These are phyloP conservation scores for Trametes villosa DNA, from an alignment of 768 basidiomycete genomes.

Conservation along the genomic window DNA sequence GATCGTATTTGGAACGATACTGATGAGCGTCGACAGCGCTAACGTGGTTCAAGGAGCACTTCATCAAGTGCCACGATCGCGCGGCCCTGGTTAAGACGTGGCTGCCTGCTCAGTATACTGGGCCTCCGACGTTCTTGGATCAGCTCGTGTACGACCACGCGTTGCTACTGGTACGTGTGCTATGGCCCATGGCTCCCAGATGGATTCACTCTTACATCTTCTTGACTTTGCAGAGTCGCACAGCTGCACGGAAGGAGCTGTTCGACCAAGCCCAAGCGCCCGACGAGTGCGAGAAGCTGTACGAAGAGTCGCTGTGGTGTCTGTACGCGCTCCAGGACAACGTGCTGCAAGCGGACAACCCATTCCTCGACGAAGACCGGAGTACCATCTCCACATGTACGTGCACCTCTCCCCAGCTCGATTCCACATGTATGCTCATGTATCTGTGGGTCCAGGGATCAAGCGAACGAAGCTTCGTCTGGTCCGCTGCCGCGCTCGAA, in stretches of 20 bases:
- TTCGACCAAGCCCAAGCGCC: slow-evolving; percentile 75
- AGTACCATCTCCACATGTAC: slow-evolving; percentile 77
- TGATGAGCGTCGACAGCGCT: slow-evolving; percentile 51
- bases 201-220: not conserved
- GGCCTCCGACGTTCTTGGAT: slow-evolving; percentile 84
- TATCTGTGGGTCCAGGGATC: slow-evolving; percentile 58
- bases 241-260: slow-evolving; percentile 89
- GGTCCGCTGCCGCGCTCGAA: slow-evolving; percentile 74
- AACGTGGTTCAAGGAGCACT: slow-evolving; percentile 91
- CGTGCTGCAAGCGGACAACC: slow-evolving; percentile 77
- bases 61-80: slow-evolving; percentile 93
- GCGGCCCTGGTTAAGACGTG: slow-evolving; percentile 88
- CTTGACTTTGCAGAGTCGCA: slow-evolving; percentile 69
- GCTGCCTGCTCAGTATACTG: slow-evolving; percentile 81
- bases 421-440: slow-evolving; percentile 10
- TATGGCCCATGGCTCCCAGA: no score
- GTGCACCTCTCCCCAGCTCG: slow-evolving; percentile 31
- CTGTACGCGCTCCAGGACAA: slow-evolving; percentile 92
- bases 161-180: slow-evolving; percentile 69
- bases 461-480: slow-evolving; percentile 83
- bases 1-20: not conserved
- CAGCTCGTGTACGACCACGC: slow-evolving; percentile 94
- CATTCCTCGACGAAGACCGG: slow-evolving; percentile 83
- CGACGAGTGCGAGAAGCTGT: slow-evolving; percentile 89
- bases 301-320: slow-evolving; percentile 95